Evolutionary conservation across 805 yeast species (phyloP).

Genomic region (Starmerella scarabaei): DNA sequence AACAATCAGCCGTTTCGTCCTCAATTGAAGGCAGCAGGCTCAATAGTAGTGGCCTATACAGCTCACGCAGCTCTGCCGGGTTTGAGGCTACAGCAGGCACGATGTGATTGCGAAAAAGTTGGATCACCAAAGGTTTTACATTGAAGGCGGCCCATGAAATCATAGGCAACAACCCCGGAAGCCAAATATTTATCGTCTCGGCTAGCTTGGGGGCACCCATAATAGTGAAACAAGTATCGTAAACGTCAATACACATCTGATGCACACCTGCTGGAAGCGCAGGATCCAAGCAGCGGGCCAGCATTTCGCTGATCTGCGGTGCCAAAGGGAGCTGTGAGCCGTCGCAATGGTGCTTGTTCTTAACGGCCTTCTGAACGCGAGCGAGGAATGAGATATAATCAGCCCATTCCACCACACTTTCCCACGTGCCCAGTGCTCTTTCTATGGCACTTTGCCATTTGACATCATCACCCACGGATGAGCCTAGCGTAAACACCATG

Average conservation of each 20-base stretch:
- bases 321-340: slow-evolving; percentile 46
- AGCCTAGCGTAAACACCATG: slow-evolving; percentile 17
- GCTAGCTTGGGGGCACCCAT: slow-evolving; percentile 46
- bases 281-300: slow-evolving; percentile 70
- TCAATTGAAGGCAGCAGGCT: slow-evolving; percentile 79
- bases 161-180: slow-evolving; percentile 84
- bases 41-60: slow-evolving; percentile 58
- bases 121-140: slow-evolving; percentile 66
- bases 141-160: slow-evolving; percentile 80
- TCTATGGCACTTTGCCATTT: slow-evolving; percentile 39
- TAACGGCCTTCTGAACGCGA: slow-evolving; percentile 60
- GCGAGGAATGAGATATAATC: slow-evolving; percentile 86
- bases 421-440: slow-evolving; percentile 61
- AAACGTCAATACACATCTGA: slow-evolving; percentile 69
- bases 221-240: slow-evolving; percentile 52
- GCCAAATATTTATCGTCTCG: slow-evolving; percentile 56
- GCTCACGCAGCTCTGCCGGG: slow-evolving; percentile 32
- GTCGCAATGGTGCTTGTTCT: slow-evolving; percentile 23
- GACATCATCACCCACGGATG: slow-evolving; percentile 18
- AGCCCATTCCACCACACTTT: slow-evolving; percentile 90
- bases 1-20: slow-evolving; percentile 81
- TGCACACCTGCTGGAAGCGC: slow-evolving; percentile 92
- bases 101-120: slow-evolving; percentile 44
- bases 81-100: slow-evolving; percentile 35
- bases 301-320: slow-evolving; percentile 49